phyloP scores from a whole-genome alignment of 495 filamentous ascomycete genomes.

The Podospora bellae-mahoneyi region DNA sequence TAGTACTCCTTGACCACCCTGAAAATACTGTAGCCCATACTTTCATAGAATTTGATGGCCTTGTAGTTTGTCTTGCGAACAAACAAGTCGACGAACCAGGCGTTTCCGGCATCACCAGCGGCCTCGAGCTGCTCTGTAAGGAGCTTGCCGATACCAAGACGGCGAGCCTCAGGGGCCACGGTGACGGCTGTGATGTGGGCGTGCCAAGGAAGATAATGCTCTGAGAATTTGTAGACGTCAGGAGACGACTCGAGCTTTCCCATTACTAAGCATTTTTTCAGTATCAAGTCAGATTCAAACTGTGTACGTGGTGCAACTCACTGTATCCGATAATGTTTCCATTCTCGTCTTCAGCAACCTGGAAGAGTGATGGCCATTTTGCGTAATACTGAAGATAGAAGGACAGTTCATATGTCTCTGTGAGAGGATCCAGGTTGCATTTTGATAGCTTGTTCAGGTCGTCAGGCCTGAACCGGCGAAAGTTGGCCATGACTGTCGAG shows the following conservation, averaged over 20 bases:
- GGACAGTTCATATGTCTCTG: conserved; percentile 90
- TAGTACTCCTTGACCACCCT: conserved; percentile 89
- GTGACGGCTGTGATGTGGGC: conserved; percentile 96
- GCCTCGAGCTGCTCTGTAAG: conserved; percentile 78
- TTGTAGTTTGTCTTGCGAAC: conserved; percentile 84
- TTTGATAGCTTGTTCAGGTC: conserved; percentile 61
- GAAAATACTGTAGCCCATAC: conserved; percentile 86
- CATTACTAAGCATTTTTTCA: conserved; percentile 63
- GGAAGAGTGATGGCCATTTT: conserved; percentile 92
- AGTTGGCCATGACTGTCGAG: conserved; percentile 40
- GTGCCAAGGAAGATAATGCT: conserved; percentile 93
- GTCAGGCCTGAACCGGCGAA: conserved; percentile 44
- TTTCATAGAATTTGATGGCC: conserved; percentile 82
- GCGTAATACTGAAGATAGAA: conserved; percentile 96
- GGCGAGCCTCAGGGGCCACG: conserved; percentile 79
- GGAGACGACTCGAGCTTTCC: conserved; percentile 92
- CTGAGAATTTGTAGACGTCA: conserved; percentile 60
- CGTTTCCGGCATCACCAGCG: conserved; percentile 71
- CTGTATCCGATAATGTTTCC: conserved; percentile 91
- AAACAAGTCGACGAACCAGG: conserved; percentile 95
- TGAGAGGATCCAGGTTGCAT: conserved; percentile 90
- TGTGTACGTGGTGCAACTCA: conserved; percentile 40
- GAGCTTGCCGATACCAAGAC: conserved; percentile 77
- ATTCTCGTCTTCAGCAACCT: conserved; percentile 72
- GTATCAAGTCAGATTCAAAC: background rate